Evolutionary conservation across 208 protist genomes (phyloP), one percentile per base, ranked within the genome.

Genomic region (Crithidia thermophila): DNA sequence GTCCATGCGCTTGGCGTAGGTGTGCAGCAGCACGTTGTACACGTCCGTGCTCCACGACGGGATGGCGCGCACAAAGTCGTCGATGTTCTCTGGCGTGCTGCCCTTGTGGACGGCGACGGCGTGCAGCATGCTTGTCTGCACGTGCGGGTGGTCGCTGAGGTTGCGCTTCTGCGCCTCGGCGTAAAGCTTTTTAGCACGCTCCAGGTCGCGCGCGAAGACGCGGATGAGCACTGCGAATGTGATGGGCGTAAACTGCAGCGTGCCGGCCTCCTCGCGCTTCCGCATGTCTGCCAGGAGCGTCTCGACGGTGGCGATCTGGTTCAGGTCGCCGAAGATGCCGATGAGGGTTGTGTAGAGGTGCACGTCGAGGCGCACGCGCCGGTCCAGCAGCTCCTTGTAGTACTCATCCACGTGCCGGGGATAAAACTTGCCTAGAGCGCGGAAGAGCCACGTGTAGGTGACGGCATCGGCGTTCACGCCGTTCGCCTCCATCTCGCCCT

Each of bases 1-100:
- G 46, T 94, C 64, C 50, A 82, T 76, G 31, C 76, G 71, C 56
- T 88, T 88, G 4, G 82, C 84, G 64, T 96, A 94, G 62, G 87
- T 82, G 72, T 90, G 82, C 46, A 96, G 75, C 25, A 96, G 70
- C 11, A 96, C 90, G 59, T 96, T 96, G 69, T 93, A 96, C 45
- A 94, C 75, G 60, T 96, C 85, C 0, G 82, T 94, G 51, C 73
- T 69, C 82, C 90, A 93, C 14, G 67, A 11, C 0, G 82, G 51
- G n/a, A 96, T 68, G 23, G 53, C 43, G 27, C 75, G 63, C 9
- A 94, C 67, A 49, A 94, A 84, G 13, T 65, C 62, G 4, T 91
- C 81, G 13, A 71, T 20, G 16, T 72, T 49, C 20, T 56, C 43
- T 1, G 58, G 13, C 7, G 31, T 75, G 37, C 27, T 59, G 28